Evolutionary conservation across 1,284 basidiomycete genomes (phyloP), one percentile per base, ranked within the genome.

Genomic region (Ustilago loliicola): DNA sequence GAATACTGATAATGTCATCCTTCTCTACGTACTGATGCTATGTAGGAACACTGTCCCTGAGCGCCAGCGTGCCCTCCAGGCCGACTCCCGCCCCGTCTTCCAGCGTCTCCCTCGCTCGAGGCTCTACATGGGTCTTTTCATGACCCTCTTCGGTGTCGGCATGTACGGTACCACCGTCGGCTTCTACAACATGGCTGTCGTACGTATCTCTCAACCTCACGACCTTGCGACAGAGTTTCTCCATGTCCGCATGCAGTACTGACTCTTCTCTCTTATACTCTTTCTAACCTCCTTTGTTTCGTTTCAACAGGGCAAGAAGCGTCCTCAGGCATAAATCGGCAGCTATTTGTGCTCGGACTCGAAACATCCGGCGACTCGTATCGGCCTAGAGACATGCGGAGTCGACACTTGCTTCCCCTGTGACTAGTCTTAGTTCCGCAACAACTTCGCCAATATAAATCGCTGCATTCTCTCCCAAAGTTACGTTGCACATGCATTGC

Each of bases 31-130:
- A 23, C 21, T 8, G 17, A 4, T 50, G 11, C 7, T n/a, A 36
- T 51, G 17, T 38, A 84, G 83, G 72, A 83, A 83, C 80, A 82
- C 71, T 42, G 61, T 84, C 38, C 66, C 62, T 34, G 50, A 80
- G 79, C 83, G 81, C 66, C 83, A 84, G 77, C 81, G 81, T 45
- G 71, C 77, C 29, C 80, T 77, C 57, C 83, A 84, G 79, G 77
- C 80, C 52, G 81, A 83, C 79, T 30, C 72, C 3, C 76, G 81
- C 9, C 81, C 80, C 40, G 80, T 82, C 67, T 84, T 76, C 80
- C 79, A 82, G 76, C 77, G 83, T 36, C 69, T 79, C 21, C 83
- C 81, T 34, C 72, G 81, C 59, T 82, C 81, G 21, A 67, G 71
- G 40, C 79, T 83, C 45, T 82, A 82, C 80, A 79, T 80, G 72